Percentiles rank a stretch among this genome's conserved stretches.
phyloP scores from a whole-genome alignment of 2,329 filamentous ascomycete species.

The Xylariaceae sp. region DNA sequence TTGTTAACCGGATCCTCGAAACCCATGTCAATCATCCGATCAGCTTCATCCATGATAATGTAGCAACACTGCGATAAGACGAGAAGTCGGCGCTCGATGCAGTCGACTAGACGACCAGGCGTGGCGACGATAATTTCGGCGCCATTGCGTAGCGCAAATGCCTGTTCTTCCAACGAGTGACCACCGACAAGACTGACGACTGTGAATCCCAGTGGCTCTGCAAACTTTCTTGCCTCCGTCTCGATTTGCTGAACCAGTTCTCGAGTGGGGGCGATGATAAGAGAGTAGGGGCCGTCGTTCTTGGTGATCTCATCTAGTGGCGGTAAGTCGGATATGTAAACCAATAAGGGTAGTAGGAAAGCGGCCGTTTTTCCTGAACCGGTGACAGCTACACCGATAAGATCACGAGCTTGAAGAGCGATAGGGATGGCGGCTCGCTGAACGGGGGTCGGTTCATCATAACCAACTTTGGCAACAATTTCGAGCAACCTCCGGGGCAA shows the following conservation, averaged over 20 bases:
- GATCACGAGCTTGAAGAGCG: slow-evolving; percentile 81
- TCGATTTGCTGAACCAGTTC: slow-evolving; percentile 98
- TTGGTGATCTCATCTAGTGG: slow-evolving; percentile 79
- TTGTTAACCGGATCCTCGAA: slow-evolving; percentile 98
- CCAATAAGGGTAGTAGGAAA: slow-evolving; percentile 84
- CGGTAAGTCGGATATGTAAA: slow-evolving; percentile 89
- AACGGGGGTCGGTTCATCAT: slow-evolving; percentile 85
- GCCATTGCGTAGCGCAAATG: slow-evolving; percentile 81
- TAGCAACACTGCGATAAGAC: slow-evolving; percentile 97
- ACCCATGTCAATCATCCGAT: slow-evolving; percentile 97
- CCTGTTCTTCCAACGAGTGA: slow-evolving; percentile 89
- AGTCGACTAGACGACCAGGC: slow-evolving; percentile 92
- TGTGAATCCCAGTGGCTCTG: slow-evolving; percentile 81
- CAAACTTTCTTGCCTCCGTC: slow-evolving; percentile 87
- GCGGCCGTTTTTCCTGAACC: slow-evolving; percentile 98
- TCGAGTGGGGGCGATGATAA: slow-evolving; percentile 92
- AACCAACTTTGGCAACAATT: slow-evolving; percentile 79
- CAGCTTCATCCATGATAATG: slow-evolving; percentile 98
- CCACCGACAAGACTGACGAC: slow-evolving; percentile 98
- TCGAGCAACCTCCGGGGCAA: slow-evolving; percentile 73
- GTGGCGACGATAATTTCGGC: slow-evolving; percentile 99
- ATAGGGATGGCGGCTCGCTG: slow-evolving; percentile 95
- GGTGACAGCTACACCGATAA: slow-evolving; percentile 97
- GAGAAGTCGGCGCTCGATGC: slow-evolving; percentile 85
- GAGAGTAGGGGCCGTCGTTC: slow-evolving; percentile 94